Base-by-base conservation (phyloP, 352 stramenopile genomes). In the Nothophytophthora sp. region DNA sequence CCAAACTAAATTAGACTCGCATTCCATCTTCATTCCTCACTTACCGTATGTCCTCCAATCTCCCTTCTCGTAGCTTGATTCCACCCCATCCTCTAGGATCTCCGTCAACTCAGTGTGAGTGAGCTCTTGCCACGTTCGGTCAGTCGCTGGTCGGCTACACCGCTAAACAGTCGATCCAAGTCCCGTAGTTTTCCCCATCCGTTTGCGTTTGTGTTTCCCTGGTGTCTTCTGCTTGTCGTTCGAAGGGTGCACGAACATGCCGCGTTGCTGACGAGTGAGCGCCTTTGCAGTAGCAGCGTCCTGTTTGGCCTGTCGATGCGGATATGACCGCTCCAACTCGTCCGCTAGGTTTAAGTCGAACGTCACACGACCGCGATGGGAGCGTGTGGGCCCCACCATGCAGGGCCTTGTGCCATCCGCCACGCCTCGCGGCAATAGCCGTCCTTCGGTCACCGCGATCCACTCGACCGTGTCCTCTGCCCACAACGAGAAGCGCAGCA, bases 381-480 rank as follows among this genome's bases (percentile, higher is more conserved):
- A 23, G 34, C 64, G 73, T 32, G 66, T 80, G 0, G 70, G 60
- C 3, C 55, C 66, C 20, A 88, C 46, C 3, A 66, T 62, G 41
- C 71, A 90, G 18, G 57, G 46, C 36, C 63, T 63, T 36, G 70
- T 66, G 12, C 73, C 79, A 24, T 77, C 63, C 9, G 77, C 75
- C 3, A 90, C 80, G 18, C 86, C 83, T 19, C 73, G 73, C 9
- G 86, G 86, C 24, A 95, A 65, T 27, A 95, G 53, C 5, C 86
- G 83, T 1, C 76, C 86, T 53, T 92, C 82, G 8, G 60, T 70
- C 2, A 81, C 67, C 2, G 68, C 62, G 16, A 92, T 75, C 86
- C 86, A 95, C 67, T 94, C 83, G 13, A 73, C 66, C 0, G 60
- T 64, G 25, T 81, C 72, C 8, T 75, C 56, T 27, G 70, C 70